These are phyloP conservation scores for Chlorociboria aeruginascens DNA, from an alignment of 495 filamentous ascomycete species.

Conservation along the genomic window DNA sequence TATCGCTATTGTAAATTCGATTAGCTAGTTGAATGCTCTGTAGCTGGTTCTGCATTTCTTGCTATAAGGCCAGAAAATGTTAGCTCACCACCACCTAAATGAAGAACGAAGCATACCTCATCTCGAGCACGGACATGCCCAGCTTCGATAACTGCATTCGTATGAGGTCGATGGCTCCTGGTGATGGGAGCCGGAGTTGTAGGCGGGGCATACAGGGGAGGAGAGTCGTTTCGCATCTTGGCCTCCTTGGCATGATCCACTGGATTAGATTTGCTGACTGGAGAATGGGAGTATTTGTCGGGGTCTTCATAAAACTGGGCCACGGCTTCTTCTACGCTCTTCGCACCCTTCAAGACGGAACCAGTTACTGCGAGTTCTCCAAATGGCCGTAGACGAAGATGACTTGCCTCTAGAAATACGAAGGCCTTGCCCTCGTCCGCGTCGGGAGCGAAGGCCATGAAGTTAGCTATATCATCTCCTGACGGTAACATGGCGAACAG, in stretches of 20 bases:
- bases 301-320: constrained; percentile 10
- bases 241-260: background rate
- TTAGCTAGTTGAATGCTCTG: constrained; percentile 24
- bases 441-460: constrained; percentile 9
- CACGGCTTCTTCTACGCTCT: constrained; percentile 10
- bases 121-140: constrained; percentile 25
- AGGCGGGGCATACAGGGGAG: constrained; percentile 7
- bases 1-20: constrained; percentile 33
- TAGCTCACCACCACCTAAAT: background rate
- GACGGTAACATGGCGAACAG: constrained; percentile 4
- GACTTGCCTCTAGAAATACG: constrained; percentile 8
- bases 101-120: constrained; percentile 11
- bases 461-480: constrained; percentile 11
- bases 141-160: constrained; percentile 28
- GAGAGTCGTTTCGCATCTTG: constrained; percentile 3
- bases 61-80: constrained; percentile 18
- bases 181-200: background rate
- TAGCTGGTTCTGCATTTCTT: constrained; percentile 31
- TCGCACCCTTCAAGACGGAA: constrained; percentile 6
- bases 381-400: background rate
- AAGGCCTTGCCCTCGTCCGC: constrained; percentile 11
- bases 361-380: background rate
- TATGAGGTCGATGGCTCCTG: constrained; percentile 8
- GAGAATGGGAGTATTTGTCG: constrained; percentile 4
- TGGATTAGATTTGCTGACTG: background rate